Evolutionary conservation across 2,329 filamentous ascomycete genomes (phyloP).

Genomic region (Plectosphaerella cucumerina): DNA sequence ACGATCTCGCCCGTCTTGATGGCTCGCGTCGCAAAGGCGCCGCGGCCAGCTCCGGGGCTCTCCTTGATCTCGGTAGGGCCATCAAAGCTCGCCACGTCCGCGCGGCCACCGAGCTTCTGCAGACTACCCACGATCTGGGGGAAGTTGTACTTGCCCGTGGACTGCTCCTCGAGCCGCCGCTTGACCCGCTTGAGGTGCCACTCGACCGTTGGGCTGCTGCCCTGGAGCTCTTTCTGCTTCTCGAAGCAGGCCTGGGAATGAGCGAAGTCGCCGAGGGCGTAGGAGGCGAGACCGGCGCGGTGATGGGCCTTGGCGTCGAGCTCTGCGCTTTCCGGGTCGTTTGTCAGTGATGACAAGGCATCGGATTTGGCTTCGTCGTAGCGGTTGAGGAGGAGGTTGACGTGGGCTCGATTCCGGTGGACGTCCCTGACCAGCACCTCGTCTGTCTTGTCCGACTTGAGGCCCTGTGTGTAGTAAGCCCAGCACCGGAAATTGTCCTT

Average conservation of each 20-base stretch:
- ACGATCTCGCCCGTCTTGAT: slow-evolving; percentile 27
- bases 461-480: slow-evolving; percentile 20
- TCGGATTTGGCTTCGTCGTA: slow-evolving; percentile 25
- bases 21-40: slow-evolving; percentile 28
- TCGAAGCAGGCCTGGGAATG: slow-evolving; percentile 19
- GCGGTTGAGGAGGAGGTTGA: slow-evolving; percentile 23
- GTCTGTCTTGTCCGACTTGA: slow-evolving; percentile 8
- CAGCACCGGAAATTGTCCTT: slow-evolving; percentile 15
- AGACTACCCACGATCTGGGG: slow-evolving; percentile 16
- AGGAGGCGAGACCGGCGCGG: slow-evolving; percentile 24
- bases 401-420: slow-evolving; percentile 23
- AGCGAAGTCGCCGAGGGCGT: slow-evolving; percentile 19
- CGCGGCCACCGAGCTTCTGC: slow-evolving; percentile 19
- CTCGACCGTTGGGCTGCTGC: slow-evolving; percentile 11
- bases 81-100: slow-evolving; percentile 23
- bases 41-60: slow-evolving; percentile 24
- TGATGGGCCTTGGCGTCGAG: slow-evolving; percentile 27
- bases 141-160: slow-evolving; percentile 16
- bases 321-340: neutral
- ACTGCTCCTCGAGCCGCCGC: slow-evolving; percentile 19
- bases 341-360: slow-evolving; percentile 23
- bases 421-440: slow-evolving; percentile 22
- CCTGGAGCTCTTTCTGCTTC: slow-evolving; percentile 18
- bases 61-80: slow-evolving; percentile 19
- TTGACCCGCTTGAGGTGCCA: slow-evolving; percentile 14